A percentile compares a stretch with the other conserved stretches of the same genome.
Conservation (phyloP, 441 rosid genomes). For the Erodium moschatum region DNA sequence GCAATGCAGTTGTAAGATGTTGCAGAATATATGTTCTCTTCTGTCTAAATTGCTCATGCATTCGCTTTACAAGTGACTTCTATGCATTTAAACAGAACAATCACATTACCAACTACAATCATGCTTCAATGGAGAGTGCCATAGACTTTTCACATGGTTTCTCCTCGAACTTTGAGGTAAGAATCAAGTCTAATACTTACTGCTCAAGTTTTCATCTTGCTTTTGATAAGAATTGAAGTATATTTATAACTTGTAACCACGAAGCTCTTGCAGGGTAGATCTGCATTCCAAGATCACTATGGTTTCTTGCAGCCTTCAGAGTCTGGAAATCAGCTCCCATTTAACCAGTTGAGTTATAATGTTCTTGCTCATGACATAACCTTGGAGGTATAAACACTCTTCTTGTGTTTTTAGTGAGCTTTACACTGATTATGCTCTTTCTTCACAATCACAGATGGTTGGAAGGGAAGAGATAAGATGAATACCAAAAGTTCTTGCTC, state of each 20-base stretch:
- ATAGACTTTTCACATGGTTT: constrained; percentile 55
- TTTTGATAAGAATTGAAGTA: background rate
- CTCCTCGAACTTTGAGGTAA: constrained; percentile 65
- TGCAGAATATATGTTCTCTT: background rate
- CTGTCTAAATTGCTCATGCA: background rate
- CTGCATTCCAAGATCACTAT: constrained; percentile 46
- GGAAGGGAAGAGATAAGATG: constrained; percentile 21
- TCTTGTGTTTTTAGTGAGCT: background rate
- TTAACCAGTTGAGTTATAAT: constrained; percentile 45
- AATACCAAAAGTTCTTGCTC: constrained; percentile 10
- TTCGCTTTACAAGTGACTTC: background rate
- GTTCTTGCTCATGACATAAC: background rate
- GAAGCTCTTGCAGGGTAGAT: constrained; percentile 39
- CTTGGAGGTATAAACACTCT: background rate
- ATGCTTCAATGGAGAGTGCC: constrained; percentile 41
- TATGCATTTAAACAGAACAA: constrained; percentile 27
- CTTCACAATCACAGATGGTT: constrained; percentile 34
- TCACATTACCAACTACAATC: constrained; percentile 29
- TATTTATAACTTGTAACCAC: background rate
- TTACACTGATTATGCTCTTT: background rate
- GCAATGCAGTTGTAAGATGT: constrained; percentile 5
- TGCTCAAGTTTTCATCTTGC: background rate
- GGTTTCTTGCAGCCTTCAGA: constrained; percentile 42
- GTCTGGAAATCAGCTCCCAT: constrained; percentile 40
- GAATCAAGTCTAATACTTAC: background rate